Conservation (phyloP, 2,329 filamentous ascomycete species). For the Penicillium sp. region DNA sequence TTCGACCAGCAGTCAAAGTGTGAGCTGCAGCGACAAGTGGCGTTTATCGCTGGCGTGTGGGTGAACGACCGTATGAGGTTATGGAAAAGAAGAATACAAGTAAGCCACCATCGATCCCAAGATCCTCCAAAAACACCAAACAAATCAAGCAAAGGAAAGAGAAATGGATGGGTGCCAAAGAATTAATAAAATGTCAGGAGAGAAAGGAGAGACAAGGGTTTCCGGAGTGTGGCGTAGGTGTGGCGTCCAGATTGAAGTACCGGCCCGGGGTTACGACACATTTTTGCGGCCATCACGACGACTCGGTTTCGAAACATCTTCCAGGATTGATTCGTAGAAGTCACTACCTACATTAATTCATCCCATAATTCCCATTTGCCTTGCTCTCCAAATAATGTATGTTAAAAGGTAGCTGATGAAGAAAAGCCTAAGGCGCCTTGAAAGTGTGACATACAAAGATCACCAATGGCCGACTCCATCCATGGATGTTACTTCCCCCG, state of each 20-base stretch:
- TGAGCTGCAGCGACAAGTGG: constrained; percentile 19
- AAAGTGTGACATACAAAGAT: too few species aligned
- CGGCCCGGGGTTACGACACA: too few species aligned
- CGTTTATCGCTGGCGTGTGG: constrained; percentile 19
- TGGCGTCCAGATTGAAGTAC: constrained; percentile 16
- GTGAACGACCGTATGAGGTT: constrained; percentile 26
- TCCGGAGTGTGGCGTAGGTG: constrained; percentile 25
- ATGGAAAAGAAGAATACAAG: constrained; percentile 7
- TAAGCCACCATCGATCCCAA: constrained; percentile 29
- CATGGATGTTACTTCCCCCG: too few species aligned
- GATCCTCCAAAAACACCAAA: constrained; percentile 21
- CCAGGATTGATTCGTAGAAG: too few species aligned
- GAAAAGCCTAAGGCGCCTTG: too few species aligned
- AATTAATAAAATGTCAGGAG: constrained; percentile 15
- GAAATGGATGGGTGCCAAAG: constrained; percentile 12
- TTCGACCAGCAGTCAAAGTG: constrained; percentile 38
- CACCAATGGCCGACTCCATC: too few species aligned
- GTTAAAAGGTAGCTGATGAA: too few species aligned
- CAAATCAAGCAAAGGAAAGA: constrained; percentile 21
- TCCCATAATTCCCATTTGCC: too few species aligned
- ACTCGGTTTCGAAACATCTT: too few species aligned
- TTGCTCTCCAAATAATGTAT: too few species aligned
- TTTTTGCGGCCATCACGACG: too few species aligned
- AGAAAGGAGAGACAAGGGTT: constrained; percentile 23
- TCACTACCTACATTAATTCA: background rate